Evolutionary conservation across 805 yeast species (phyloP).

Genomic region (Wickerhamomyces canadensis): DNA sequence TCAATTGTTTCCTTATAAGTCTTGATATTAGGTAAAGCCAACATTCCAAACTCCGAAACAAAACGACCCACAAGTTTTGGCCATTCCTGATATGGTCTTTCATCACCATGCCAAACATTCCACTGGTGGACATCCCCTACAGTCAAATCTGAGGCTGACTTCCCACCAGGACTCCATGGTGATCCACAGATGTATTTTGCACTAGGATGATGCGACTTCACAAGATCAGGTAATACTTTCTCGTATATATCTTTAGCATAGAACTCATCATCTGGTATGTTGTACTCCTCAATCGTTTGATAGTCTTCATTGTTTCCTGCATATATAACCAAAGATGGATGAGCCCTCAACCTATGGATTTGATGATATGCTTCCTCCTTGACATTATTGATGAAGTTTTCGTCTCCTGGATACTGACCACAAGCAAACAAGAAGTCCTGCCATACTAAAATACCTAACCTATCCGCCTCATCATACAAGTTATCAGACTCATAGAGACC

Average conservation of each 20-base stretch:
- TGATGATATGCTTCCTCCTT: constrained; percentile 33
- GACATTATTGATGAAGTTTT: constrained; percentile 31
- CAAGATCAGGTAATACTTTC: constrained; percentile 29
- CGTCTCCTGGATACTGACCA: constrained; percentile 45
- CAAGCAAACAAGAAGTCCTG: constrained; percentile 57
- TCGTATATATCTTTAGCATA: constrained; percentile 15
- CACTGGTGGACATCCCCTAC: constrained; percentile 50
- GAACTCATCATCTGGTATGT: constrained; percentile 11
- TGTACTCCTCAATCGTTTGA: constrained; percentile 9
- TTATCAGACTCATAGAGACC: constrained; percentile 15
- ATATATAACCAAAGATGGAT: constrained; percentile 29
- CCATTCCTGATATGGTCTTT: constrained; percentile 46
- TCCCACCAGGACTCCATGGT: constrained; percentile 39
- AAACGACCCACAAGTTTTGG: constrained; percentile 40
- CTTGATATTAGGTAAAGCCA: constrained; percentile 34
- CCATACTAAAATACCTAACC: constrained; percentile 37
- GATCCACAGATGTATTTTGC: constrained; percentile 42
- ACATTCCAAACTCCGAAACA: constrained; percentile 52
- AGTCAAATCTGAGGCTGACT: constrained; percentile 29
- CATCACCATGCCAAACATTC: constrained; percentile 54
- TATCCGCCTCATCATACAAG: constrained; percentile 13
- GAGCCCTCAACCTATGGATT: constrained; percentile 35
- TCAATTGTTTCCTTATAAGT: constrained; percentile 34
- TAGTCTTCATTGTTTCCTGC: constrained; percentile 20
- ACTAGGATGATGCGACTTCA: constrained; percentile 43